phyloP scores from a whole-genome alignment of 225 moss, liverwort and hornwort species.

The Lunularia cruciata region DNA sequence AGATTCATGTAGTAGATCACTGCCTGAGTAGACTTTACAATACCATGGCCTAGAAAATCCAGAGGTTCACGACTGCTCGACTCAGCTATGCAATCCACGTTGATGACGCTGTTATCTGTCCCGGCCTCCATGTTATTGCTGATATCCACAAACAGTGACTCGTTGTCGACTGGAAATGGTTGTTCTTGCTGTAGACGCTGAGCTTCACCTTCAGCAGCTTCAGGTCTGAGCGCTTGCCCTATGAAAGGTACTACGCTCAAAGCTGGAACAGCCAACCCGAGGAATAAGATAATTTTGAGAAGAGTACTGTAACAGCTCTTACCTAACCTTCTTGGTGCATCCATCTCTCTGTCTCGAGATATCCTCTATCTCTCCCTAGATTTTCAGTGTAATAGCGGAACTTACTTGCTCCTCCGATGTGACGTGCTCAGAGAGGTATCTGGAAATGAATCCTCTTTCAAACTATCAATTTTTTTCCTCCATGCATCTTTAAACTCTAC shows the following conservation, averaged over 20 bases:
- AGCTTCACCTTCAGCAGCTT: not conserved
- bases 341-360: no score
- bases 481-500: no score
- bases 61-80: slow-evolving; percentile 29
- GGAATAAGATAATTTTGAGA: not conserved
- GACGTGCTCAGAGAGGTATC: no score
- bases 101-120: slow-evolving; percentile 21
- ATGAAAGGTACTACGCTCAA: not conserved
- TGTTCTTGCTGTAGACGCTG: slow-evolving; percentile 2
- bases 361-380: no score
- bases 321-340: no score
- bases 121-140: slow-evolving; percentile 33
- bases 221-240: not conserved
- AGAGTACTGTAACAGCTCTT: no score
- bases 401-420: no score
- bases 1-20: slow-evolving; percentile 47
- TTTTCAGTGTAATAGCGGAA: no score
- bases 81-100: slow-evolving; percentile 35
- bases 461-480: no score
- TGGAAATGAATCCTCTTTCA: no score
- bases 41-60: slow-evolving; percentile 30
- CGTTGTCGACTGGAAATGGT: slow-evolving; percentile 21
- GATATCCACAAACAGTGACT: slow-evolving; percentile 28
- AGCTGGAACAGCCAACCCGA: not conserved
- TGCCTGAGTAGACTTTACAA: slow-evolving; percentile 4